These are phyloP conservation scores for Globisporangium nodosum DNA, from an alignment of 352 stramenopile species.

Conservation along the genomic window DNA sequence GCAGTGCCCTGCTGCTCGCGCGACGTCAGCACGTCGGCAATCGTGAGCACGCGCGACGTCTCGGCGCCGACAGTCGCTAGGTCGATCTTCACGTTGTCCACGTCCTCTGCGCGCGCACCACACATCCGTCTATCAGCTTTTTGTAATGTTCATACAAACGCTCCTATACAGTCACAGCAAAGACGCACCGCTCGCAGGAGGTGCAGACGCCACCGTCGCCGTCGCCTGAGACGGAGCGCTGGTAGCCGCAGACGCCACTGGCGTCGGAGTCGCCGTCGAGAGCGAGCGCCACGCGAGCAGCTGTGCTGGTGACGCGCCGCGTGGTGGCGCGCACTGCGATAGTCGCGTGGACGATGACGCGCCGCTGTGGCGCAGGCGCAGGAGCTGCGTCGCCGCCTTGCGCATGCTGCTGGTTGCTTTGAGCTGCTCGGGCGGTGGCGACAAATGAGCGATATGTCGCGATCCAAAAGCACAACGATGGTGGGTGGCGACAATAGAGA, in stretches of 20 bases:
- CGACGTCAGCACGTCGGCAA: conserved; percentile 59
- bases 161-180: neutral
- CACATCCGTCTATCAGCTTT: neutral
- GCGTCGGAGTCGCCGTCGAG: neutral
- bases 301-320: neutral
- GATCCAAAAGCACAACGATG: neutral
- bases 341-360: neutral
- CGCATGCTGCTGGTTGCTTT: neutral
- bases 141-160: neutral
- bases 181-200: neutral
- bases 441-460: neutral
- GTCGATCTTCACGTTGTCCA: conserved; percentile 36
- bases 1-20: conserved; percentile 40
- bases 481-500: neutral
- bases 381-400: conserved; percentile 1
- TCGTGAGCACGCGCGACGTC: conserved; percentile 62
- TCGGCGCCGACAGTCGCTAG: conserved; percentile 52
- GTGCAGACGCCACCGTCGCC: too few relatives aligned
- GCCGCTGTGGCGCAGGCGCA: conserved; percentile 5
- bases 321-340: neutral
- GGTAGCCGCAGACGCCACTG: neutral
- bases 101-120: conserved; percentile 7
- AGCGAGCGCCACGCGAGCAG: neutral
- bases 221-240: neutral
- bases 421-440: neutral